Base-by-base conservation (phyloP, 148 eudicot species). In the Camellia lanceoleosa region DNA sequence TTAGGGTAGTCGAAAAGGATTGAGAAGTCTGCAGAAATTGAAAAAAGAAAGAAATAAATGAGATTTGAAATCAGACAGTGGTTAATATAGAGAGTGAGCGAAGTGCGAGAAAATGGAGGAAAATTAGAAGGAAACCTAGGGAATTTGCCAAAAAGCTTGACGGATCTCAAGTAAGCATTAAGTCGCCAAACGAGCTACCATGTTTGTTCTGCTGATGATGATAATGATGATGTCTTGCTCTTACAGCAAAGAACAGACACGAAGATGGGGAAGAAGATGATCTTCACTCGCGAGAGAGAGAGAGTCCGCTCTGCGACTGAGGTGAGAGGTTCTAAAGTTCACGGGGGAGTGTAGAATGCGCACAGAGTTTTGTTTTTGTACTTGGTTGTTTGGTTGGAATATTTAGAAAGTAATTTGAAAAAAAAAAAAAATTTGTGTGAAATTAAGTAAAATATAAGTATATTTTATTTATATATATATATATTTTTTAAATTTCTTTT, bases 1-100 rank as follows among this genome's bases (percentile, higher is more conserved):
- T 95, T 74, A 95, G 86, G 54, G 99, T 97, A 72, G 97, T 90
- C 58, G 97, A 93, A 62, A 95, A 84, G 0, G 94, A 89, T 83
- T 97, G 85, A 83, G 93, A 85, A 13, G 89, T 83, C 97, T 95
- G 92, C 47, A 71, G 5, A 20, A 77, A 63, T 60, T 10, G 10
- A 15, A 15, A 81, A 49, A 23, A 23, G 52, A 67, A 46, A 30
- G 0, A 30, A 81, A 38, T 44, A 79, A 18, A 43, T 18, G 44
- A 23, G 71, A 76, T 52, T 68, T 52, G 8, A 49, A 49, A 12
- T 16, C 14, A 16, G 2, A 11, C 19, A 19, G 46, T 66, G 9
- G 42, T 13, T 38, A 14, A 11, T 8, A 55, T 10, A 20, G 30
- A 23, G 30, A 23, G 30, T 23, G 20, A 23, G 55, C 2, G 65